phyloP scores from a whole-genome alignment of 2,329 filamentous ascomycete species.

The Ophiocordyceps australis region DNA sequence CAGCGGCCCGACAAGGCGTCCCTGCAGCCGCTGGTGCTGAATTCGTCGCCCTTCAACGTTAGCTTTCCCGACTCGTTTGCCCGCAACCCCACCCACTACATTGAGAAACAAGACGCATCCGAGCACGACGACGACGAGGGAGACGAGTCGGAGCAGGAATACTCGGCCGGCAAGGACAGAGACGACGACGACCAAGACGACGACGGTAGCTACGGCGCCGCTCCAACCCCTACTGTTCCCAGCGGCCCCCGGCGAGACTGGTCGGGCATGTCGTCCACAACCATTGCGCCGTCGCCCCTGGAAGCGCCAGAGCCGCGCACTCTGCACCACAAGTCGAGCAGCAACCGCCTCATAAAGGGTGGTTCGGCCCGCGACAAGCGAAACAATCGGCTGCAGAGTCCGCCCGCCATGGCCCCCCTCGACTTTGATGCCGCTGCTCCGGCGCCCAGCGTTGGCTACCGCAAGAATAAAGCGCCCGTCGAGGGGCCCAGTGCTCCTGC shows the following conservation, averaged over 20 bases:
- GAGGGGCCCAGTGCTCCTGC: constrained; percentile 21
- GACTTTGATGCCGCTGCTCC: constrained; percentile 37
- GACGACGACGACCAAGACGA: constrained; percentile 31
- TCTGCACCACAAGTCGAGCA: constrained; percentile 36
- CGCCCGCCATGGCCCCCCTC: constrained; percentile 11
- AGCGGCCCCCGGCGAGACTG: constrained; percentile 48
- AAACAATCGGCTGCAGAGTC: constrained; percentile 8
- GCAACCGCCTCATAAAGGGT: constrained; percentile 33
- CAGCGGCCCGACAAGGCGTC: constrained; percentile 10
- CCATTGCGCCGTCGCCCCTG: constrained; percentile 18
- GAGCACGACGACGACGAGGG: constrained; percentile 2
- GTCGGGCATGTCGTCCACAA: constrained; percentile 8
- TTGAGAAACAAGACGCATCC: no score
- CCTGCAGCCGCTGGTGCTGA: no score
- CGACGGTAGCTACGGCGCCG: constrained; percentile 57
- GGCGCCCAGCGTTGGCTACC: constrained; percentile 38
- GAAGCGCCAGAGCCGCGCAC: constrained; percentile 18
- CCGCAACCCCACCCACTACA: not conserved
- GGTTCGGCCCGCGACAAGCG: constrained; percentile 16
- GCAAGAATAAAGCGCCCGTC: constrained; percentile 37
- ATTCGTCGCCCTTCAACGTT: constrained; percentile 22
- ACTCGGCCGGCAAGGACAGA: no score
- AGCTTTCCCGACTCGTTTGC: constrained; percentile 30
- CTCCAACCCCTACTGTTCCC: constrained; percentile 71
- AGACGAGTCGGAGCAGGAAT: no score